Evolutionary conservation across 257 asterid genomes (phyloP).

Genomic region (Voacanga thouarsii): DNA sequence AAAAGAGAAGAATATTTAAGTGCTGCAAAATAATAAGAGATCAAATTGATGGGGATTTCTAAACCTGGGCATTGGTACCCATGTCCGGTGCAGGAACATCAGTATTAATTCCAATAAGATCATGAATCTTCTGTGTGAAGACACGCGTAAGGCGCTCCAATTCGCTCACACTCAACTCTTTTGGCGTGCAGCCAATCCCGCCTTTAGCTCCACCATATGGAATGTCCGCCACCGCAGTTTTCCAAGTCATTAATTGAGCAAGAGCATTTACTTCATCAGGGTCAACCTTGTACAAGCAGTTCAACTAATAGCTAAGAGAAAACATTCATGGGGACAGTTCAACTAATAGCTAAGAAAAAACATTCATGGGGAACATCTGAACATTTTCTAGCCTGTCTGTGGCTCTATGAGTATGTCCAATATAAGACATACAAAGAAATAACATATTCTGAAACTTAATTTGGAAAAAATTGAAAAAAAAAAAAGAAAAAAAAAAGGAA

Average conservation of each 20-base stretch:
- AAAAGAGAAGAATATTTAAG: not conserved
- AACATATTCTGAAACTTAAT: not conserved
- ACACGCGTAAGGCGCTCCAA: slow-evolving; percentile 95
- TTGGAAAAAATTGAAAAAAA: not conserved
- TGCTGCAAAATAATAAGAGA: not conserved
- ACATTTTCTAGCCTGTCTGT: not conserved
- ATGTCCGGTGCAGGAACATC: slow-evolving; percentile 99
- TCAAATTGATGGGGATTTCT: not conserved
- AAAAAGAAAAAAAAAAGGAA: no score
- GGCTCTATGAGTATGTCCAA: not conserved
- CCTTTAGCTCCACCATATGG: slow-evolving; percentile 99
- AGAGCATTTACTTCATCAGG: slow-evolving; percentile 97
- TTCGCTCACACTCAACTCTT: slow-evolving; percentile 70
- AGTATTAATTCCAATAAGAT: slow-evolving; percentile 81
- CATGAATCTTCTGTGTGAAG: slow-evolving; percentile 93
- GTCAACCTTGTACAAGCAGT: slow-evolving; percentile 58
- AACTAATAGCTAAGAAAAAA: slow-evolving; percentile 22
- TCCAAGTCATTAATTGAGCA: slow-evolving; percentile 99
- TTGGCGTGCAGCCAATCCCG: slow-evolving; percentile 85
- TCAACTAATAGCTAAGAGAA: slow-evolving; percentile 21
- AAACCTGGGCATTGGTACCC: slow-evolving; percentile 98
- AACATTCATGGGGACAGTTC: slow-evolving; percentile 3
- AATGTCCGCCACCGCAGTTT: slow-evolving; percentile 89
- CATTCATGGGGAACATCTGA: not conserved
- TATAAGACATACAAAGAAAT: no score